Evolutionary conservation across 2,329 filamentous ascomycete species (phyloP).

Genomic region (Dothistroma pini): DNA sequence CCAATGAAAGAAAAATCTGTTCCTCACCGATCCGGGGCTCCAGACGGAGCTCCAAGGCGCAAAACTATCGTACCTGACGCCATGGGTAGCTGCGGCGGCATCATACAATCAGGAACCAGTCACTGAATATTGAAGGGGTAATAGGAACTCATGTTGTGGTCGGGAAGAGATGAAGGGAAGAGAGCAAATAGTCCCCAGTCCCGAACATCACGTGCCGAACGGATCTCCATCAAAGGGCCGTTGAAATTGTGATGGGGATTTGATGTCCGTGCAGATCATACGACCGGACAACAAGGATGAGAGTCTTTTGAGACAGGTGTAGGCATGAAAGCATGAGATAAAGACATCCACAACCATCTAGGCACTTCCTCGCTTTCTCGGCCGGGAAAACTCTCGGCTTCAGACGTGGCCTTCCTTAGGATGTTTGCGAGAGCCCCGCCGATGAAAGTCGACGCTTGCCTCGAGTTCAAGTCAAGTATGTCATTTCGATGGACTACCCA

Average conservation of each 20-base stretch:
- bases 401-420: not conserved
- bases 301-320: no score
- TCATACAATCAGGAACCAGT: not conserved
- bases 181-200: not conserved
- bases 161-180: not conserved
- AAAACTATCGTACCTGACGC: not conserved
- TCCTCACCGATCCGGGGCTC: conserved; percentile 1
- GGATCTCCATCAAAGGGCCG: not conserved
- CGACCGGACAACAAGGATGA: not conserved
- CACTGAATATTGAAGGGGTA: conserved; percentile 1
- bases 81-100: not conserved
- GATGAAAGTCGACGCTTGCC: not conserved
- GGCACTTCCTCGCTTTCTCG: no score
- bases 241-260: not conserved
- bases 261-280: not conserved
- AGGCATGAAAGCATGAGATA: no score
- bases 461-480: not conserved
- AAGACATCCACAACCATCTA: no score
- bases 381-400: not conserved
- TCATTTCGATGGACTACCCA: not conserved
- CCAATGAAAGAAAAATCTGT: conserved; percentile 18
- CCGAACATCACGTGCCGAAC: not conserved
- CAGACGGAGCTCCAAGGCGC: not conserved
- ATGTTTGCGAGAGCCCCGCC: not conserved
- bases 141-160: not conserved